Conservation (phyloP, 1,139 yeast species). For the Yamadazyma diospyri region DNA sequence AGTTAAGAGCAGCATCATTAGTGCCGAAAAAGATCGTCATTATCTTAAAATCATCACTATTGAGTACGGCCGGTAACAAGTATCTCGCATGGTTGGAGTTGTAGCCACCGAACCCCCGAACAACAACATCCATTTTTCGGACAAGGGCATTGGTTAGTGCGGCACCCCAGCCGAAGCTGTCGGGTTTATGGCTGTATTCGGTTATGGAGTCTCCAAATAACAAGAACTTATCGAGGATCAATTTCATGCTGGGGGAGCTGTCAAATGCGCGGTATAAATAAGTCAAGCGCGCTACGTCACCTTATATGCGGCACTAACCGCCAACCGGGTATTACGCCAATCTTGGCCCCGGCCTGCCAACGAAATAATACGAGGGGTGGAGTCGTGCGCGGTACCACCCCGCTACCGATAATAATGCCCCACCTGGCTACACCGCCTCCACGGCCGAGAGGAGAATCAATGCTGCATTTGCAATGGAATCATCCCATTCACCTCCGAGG, state of each 20-base stretch:
- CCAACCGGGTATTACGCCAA: no score
- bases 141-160: slow-evolving; percentile 45
- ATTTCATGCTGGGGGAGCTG: slow-evolving; percentile 4
- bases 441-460: no score
- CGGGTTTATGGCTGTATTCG: slow-evolving; percentile 42
- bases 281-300: no score
- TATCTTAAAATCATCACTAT: slow-evolving; percentile 38
- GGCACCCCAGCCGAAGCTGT: slow-evolving; percentile 49
- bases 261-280: no score
- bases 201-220: slow-evolving; percentile 73
- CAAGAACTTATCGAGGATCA: slow-evolving; percentile 38
- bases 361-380: no score
- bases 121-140: slow-evolving; percentile 52
- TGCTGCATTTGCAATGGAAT: no score
- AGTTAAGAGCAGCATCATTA: slow-evolving; percentile 54
- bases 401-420: no score
- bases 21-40: slow-evolving; percentile 71
- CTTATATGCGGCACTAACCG: no score
- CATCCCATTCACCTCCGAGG: no score
- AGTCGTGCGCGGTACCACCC: no score
- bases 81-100: slow-evolving; percentile 48
- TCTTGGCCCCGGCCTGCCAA: no score
- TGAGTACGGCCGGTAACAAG: slow-evolving; percentile 46
- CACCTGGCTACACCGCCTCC: no score
- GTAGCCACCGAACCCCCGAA: slow-evolving; percentile 64